These are phyloP conservation scores for Tolypocladium tundrense DNA, from an alignment of 2,329 filamentous ascomycete species.

Conservation along the genomic window DNA sequence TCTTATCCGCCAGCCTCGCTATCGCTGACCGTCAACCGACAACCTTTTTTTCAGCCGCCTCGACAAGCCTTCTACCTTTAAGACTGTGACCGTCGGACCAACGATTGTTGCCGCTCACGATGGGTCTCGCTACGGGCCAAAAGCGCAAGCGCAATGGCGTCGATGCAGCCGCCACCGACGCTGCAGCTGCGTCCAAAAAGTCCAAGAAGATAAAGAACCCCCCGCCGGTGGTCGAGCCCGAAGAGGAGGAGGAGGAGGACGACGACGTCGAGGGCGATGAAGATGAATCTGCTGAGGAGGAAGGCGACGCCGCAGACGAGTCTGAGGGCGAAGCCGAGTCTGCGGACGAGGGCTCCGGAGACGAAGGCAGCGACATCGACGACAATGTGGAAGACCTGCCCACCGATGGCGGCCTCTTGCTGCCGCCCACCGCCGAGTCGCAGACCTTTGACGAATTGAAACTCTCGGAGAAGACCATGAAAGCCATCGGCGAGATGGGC, in stretches of 20 bases:
- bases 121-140: slow-evolving; percentile 27
- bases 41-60: slow-evolving; percentile 6
- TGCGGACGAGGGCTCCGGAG: slow-evolving; percentile 11
- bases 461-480: slow-evolving; percentile 79
- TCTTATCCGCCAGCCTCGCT: slow-evolving; percentile 6
- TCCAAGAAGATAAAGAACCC: slow-evolving; percentile 32
- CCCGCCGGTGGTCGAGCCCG: slow-evolving; percentile 16
- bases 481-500: slow-evolving; percentile 82
- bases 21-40: background rate
- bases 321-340: slow-evolving; percentile 12
- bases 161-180: slow-evolving; percentile 16
- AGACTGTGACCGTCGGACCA: background rate
- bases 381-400: slow-evolving; percentile 20
- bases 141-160: slow-evolving; percentile 32
- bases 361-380: slow-evolving; percentile 8
- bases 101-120: slow-evolving; percentile 9
- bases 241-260: slow-evolving; percentile 16
- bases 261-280: slow-evolving; percentile 13
- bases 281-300: slow-evolving; percentile 15
- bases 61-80: too few relatives aligned
- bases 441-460: slow-evolving; percentile 72
- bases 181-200: slow-evolving; percentile 18
- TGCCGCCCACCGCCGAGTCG: slow-evolving; percentile 49
- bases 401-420: slow-evolving; percentile 33
- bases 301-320: slow-evolving; percentile 18